Conservation (phyloP, 345 rosid species). For the Eucalyptus tenuipes region DNA sequence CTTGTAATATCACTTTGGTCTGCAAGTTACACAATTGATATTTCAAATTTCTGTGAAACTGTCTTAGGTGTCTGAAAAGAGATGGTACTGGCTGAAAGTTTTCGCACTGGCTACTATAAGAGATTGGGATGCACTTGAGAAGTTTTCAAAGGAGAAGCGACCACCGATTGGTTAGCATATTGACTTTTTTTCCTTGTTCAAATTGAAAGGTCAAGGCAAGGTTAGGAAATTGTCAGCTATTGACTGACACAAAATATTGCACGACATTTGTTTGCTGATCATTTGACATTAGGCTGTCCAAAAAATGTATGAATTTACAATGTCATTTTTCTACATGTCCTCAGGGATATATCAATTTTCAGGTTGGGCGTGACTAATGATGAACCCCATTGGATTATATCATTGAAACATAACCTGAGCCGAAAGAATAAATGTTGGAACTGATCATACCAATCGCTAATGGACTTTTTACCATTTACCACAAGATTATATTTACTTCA, state of each 20-base stretch:
- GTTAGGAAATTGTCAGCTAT: not conserved
- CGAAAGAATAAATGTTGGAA: not conserved
- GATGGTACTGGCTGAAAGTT: conserved; percentile 96
- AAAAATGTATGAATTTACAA: not conserved
- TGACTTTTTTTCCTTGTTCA: not conserved
- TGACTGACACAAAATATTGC: not conserved
- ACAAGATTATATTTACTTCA: not conserved
- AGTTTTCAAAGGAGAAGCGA: conserved; percentile 90
- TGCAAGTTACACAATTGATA: not conserved
- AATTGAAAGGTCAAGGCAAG: not conserved
- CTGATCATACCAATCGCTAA: not conserved
- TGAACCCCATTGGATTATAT: not conserved
- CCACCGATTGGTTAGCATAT: conserved; percentile 66
- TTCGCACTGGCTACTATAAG: conserved; percentile 83
- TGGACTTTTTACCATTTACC: not conserved
- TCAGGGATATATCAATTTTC: not conserved
- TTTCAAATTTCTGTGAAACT: not conserved
- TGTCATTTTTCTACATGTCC: not conserved
- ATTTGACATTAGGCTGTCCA: not conserved
- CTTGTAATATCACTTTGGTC: not conserved
- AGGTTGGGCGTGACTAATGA: not conserved
- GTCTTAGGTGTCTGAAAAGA: conserved; percentile 74
- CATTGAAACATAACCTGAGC: not conserved
- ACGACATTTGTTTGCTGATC: not conserved
- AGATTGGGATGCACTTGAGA: conserved; percentile 91